phyloP scores from a whole-genome alignment of 805 yeast genomes.

The Saccharomyces eubayanus region DNA sequence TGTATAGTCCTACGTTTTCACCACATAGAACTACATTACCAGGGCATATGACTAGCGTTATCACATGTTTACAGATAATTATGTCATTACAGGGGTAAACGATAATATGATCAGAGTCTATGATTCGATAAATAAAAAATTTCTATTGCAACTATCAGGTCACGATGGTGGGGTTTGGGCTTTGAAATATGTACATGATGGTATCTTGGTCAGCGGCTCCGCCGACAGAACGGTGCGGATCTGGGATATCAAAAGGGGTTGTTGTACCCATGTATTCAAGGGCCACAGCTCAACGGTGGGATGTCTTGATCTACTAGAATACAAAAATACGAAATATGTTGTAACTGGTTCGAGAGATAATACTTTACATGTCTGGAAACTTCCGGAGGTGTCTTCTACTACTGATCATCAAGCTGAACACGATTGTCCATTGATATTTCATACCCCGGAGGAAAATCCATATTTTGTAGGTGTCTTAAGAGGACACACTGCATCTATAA shows the following conservation, averaged over 20 bases:
- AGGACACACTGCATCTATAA: conserved; percentile 74
- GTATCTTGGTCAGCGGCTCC: conserved; percentile 73
- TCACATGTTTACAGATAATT: conserved; percentile 89
- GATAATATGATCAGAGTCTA: conserved; percentile 76
- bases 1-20: conserved; percentile 66
- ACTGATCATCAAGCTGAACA: conserved; percentile 19
- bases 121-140: conserved; percentile 63
- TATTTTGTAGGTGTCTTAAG: conserved; percentile 58
- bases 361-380: conserved; percentile 67
- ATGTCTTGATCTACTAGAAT: conserved; percentile 76
- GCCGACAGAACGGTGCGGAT: conserved; percentile 85
- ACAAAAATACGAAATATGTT: conserved; percentile 58
- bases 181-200: conserved; percentile 73
- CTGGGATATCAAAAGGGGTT: conserved; percentile 81
- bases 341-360: conserved; percentile 87
- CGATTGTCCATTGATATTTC: conserved; percentile 61
- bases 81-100: conserved; percentile 87
- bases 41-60: conserved; percentile 74
- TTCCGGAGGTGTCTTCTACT: conserved; percentile 46
- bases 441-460: conserved; percentile 46
- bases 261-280: conserved; percentile 81
- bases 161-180: conserved; percentile 99
- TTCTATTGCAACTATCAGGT: conserved; percentile 48
- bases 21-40: conserved; percentile 61
- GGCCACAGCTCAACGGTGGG: conserved; percentile 93